Percentiles rank a stretch among this genome's conserved stretches.
These are phyloP conservation scores for Smallanthus sonchifolius DNA, from an alignment of 129 eudicot genomes.

Conservation along the genomic window DNA sequence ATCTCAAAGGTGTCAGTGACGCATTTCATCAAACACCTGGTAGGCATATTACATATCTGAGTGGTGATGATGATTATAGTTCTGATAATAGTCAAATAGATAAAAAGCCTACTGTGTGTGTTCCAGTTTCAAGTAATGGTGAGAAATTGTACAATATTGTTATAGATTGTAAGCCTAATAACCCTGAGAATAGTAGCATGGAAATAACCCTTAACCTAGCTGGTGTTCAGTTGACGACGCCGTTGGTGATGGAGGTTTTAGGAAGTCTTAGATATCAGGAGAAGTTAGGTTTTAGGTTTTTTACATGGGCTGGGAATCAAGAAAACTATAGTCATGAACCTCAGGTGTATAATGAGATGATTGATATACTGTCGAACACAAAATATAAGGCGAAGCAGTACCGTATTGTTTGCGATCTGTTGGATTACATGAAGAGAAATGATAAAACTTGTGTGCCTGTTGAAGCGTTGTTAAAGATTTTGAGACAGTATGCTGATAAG, in stretches of 20 bases:
- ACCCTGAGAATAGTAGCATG: conserved; percentile 39
- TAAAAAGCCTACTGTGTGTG: conserved; percentile 7
- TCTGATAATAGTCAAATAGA: conserved; percentile 10
- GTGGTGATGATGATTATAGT: conserved; percentile 27
- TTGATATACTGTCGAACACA: conserved; percentile 74
- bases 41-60: conserved; percentile 14
- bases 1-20: conserved; percentile 17
- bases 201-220: conserved; percentile 49
- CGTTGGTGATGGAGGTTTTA: conserved; percentile 59
- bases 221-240: conserved; percentile 48
- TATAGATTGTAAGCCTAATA: conserved; percentile 38
- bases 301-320: conserved; percentile 80
- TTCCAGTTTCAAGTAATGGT: conserved; percentile 25
- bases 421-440: conserved; percentile 77
- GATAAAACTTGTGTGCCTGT: conserved; percentile 53
- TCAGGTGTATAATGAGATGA: conserved; percentile 63
- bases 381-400: conserved; percentile 76
- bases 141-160: conserved; percentile 49
- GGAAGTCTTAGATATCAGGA: conserved; percentile 63
- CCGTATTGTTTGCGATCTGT: conserved; percentile 72
- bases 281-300: conserved; percentile 75
- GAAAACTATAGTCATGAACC: conserved; percentile 69
- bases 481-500: conserved; percentile 75
- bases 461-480: conserved; percentile 50
- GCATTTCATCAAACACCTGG: conserved; percentile 32